Base-by-base conservation (phyloP, 208 protist species). In the Kentomonas sorsogonicus region DNA sequence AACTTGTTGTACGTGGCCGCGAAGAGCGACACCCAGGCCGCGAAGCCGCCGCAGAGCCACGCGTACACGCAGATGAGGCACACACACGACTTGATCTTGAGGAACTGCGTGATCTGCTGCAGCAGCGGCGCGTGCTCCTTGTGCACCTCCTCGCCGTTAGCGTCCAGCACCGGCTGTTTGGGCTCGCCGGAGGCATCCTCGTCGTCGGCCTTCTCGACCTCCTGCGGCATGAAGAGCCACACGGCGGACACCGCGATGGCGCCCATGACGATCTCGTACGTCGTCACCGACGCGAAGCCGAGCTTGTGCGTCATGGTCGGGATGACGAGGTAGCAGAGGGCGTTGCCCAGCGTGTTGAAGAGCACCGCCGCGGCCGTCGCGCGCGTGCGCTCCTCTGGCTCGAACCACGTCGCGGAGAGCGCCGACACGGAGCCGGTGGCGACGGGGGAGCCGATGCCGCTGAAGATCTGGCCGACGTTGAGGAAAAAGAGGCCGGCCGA, bases 21-120 rank as follows among this genome's bases (percentile, higher is more conserved):
- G 53, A 93, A 93, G 52, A 93, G 80, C 0, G 83, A 91, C 39
- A 89, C 83, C 83, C 86, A 93, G 3, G 83, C 86, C 0, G 79
- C 74, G 58, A 89, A 93, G 22, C 83, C 86, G 43, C 86, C 86
- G 73, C 78, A 80, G 18, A 83, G 69, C 83, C 86, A 93, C 40
- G 76, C 76, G 76, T 93, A 93, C 27, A 93, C 81, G 15, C 79
- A 23, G 13, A 88, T 66, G n/a, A 93, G 79, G 57, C 67, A 89
- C 59, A 90, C 72, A 31, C 68, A 71, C n/a, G 86, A 93, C 11
- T 74, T 72, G 45, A 75, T 81, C 27, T 47, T 57, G 47, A 83
- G 65, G 22, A 93, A 66, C 44, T 70, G 44, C 36, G 44, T 50
- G 20, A 93, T 74, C 64, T 93, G 83, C 50, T 41, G 58, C 16